phyloP scores from a whole-genome alignment of 2,329 filamentous ascomycete species.

The Daldinia eschscholtzii region DNA sequence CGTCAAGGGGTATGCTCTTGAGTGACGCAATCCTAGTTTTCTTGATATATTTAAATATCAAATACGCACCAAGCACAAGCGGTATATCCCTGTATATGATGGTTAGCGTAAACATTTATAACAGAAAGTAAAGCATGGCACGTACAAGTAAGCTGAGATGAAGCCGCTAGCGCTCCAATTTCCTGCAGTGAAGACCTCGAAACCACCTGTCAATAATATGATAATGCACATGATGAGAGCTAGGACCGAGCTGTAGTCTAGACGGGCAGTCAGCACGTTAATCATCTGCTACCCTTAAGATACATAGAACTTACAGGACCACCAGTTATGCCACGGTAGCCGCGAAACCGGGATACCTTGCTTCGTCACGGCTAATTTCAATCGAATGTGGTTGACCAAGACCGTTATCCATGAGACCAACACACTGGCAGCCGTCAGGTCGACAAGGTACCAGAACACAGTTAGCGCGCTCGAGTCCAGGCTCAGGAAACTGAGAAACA shows the following conservation, averaged over 20 bases:
- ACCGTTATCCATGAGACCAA: constrained; percentile 73
- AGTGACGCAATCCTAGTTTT: constrained; percentile 68
- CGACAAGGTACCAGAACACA: constrained; percentile 75
- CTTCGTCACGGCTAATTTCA: constrained; percentile 65
- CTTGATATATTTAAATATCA: constrained; percentile 75
- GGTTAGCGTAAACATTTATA: constrained; percentile 23
- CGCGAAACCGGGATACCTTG: constrained; percentile 64
- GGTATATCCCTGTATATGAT: constrained; percentile 65
- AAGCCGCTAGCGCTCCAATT: constrained; percentile 70
- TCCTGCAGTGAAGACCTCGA: constrained; percentile 70
- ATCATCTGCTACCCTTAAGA: not conserved
- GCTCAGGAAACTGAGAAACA: constrained; percentile 70
- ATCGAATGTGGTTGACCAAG: constrained; percentile 69
- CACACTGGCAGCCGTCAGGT: constrained; percentile 72
- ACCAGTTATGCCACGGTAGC: constrained; percentile 73
- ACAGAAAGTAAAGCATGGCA: constrained; percentile 28
- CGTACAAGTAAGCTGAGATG: constrained; percentile 73
- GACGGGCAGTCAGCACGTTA: constrained; percentile 15
- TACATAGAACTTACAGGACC: constrained; percentile 65
- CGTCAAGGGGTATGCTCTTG: constrained; percentile 63
- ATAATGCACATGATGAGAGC: constrained; percentile 71
- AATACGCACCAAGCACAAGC: constrained; percentile 67
- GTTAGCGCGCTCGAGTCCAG: constrained; percentile 69
- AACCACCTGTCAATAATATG: constrained; percentile 78
- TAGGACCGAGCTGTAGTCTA: constrained; percentile 71